Conservation (phyloP, 805 yeast species). For the Lipomyces japonicus region DNA sequence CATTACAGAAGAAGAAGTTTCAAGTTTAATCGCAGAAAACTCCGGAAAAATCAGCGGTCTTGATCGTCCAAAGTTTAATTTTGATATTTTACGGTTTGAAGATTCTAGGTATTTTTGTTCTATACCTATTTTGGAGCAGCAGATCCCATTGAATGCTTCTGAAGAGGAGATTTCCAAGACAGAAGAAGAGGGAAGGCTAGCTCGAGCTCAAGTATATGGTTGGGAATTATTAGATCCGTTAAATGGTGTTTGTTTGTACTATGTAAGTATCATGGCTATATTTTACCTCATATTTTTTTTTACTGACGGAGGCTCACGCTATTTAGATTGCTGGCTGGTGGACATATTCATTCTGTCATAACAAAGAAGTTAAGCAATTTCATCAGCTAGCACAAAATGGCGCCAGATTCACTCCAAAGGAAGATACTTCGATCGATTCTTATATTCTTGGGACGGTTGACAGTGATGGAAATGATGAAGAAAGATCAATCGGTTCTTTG, state of each 20-base stretch:
- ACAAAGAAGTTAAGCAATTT: conserved; percentile 26
- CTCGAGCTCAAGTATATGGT: conserved; percentile 20
- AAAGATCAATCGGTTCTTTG: conserved; percentile 24
- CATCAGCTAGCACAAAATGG: conserved; percentile 28
- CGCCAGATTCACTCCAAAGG: conserved; percentile 19
- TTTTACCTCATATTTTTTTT: neutral
- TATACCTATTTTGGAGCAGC: conserved; percentile 14
- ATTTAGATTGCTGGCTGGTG: conserved; percentile 30
- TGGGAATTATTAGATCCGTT: conserved; percentile 28
- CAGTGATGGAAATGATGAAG: conserved; percentile 1
- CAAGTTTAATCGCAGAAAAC: neutral
- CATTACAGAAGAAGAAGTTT: conserved; percentile 6
- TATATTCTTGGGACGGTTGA: conserved; percentile 21
- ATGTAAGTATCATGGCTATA: conserved; percentile 8
- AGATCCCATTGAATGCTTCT: conserved; percentile 8
- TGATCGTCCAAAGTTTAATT: neutral
- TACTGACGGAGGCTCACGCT: neutral
- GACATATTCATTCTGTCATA: conserved; percentile 31
- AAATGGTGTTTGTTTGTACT: conserved; percentile 26
- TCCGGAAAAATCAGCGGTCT: conserved; percentile 1
- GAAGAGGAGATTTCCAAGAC: conserved; percentile 16
- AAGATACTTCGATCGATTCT: conserved; percentile 21
- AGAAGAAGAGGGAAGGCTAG: conserved; percentile 25
- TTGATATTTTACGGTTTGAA: conserved; percentile 12
- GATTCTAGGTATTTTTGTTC: conserved; percentile 15